Evolutionary conservation across 805 yeast genomes (phyloP).

Genomic region (Spathaspora arborariae): DNA sequence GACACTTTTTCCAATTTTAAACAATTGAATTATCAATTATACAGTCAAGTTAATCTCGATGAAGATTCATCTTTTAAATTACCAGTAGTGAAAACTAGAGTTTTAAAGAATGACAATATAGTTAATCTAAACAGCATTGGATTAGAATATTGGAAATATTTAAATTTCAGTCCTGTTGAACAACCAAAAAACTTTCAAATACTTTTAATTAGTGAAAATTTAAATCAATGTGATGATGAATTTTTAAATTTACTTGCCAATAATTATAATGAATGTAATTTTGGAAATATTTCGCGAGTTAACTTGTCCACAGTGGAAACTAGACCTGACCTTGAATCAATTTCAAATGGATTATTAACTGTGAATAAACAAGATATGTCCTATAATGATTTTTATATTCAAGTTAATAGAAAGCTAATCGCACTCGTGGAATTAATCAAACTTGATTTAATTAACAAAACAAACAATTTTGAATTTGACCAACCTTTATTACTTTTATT

Average conservation of each 20-base stretch:
- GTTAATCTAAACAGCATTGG: constrained; percentile 45
- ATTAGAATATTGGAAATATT: constrained; percentile 50
- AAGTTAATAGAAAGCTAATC: constrained; percentile 25
- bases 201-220: constrained; percentile 40
- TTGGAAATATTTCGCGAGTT: constrained; percentile 43
- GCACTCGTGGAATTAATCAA: constrained; percentile 35
- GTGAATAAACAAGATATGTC: constrained; percentile 18
- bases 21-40: constrained; percentile 13
- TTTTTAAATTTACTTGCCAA: constrained; percentile 42
- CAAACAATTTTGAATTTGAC: constrained; percentile 40
- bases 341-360: constrained; percentile 25
- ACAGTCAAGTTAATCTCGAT: constrained; percentile 9
- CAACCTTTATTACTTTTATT: constrained; percentile 51
- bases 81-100: constrained; percentile 23
- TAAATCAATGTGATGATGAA: constrained; percentile 21
- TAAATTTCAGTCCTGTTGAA: constrained; percentile 53
- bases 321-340: constrained; percentile 25
- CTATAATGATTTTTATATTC: constrained; percentile 26
- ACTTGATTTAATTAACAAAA: constrained; percentile 36
- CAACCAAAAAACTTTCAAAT: constrained; percentile 51
- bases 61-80: constrained; percentile 23
- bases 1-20: constrained; percentile 20
- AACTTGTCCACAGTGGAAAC: constrained; percentile 24
- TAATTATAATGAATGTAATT: constrained; percentile 44
- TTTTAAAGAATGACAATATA: constrained; percentile 35